A percentile compares a stretch with the other conserved stretches of the same genome.
phyloP scores from a whole-genome alignment of 768 basidiomycete genomes.

The Boletus sp. region DNA sequence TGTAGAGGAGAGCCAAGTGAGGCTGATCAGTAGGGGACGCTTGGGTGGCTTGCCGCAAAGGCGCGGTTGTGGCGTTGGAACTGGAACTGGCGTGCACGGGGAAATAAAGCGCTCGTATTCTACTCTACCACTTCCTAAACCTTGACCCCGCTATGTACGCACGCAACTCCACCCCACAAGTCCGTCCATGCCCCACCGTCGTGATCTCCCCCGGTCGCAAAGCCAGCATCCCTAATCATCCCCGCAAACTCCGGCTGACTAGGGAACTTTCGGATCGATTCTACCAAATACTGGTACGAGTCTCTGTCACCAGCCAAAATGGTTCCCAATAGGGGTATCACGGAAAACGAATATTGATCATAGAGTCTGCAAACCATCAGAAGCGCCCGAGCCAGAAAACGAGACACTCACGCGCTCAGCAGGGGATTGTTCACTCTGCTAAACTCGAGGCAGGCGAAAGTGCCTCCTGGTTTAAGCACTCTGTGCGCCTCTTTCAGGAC shows the following conservation, averaged over 20 bases:
- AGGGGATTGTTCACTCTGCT: constrained; percentile 89
- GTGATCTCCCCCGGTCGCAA: constrained; percentile 65
- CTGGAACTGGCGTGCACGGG: constrained; percentile 6
- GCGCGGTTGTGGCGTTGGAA: constrained; percentile 31
- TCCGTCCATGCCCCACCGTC: constrained; percentile 86
- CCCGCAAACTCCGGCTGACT: constrained; percentile 81
- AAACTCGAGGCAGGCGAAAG: constrained; percentile 95
- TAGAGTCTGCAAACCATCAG: constrained; percentile 60
- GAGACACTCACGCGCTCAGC: constrained; percentile 68
- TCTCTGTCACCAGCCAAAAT: constrained; percentile 93
- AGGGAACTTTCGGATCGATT: constrained; percentile 94
- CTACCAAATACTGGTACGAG: constrained; percentile 97
- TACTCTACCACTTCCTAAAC: constrained; percentile 38
- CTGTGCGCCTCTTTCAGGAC: constrained; percentile 89
- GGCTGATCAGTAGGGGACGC: constrained; percentile 10
- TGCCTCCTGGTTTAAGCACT: constrained; percentile 94
- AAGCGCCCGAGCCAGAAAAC: not conserved
- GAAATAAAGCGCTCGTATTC: not conserved
- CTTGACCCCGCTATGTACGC: constrained; percentile 84
- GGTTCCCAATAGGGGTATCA: constrained; percentile 94
- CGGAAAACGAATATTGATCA: constrained; percentile 92
- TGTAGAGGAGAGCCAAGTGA: constrained; percentile 16
- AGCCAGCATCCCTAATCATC: constrained; percentile 87
- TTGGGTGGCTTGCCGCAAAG: constrained; percentile 18
- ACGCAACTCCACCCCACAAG: constrained; percentile 85